phyloP scores from a whole-genome alignment of 495 filamentous ascomycete species.

The Astrothelium subdiscretum region DNA sequence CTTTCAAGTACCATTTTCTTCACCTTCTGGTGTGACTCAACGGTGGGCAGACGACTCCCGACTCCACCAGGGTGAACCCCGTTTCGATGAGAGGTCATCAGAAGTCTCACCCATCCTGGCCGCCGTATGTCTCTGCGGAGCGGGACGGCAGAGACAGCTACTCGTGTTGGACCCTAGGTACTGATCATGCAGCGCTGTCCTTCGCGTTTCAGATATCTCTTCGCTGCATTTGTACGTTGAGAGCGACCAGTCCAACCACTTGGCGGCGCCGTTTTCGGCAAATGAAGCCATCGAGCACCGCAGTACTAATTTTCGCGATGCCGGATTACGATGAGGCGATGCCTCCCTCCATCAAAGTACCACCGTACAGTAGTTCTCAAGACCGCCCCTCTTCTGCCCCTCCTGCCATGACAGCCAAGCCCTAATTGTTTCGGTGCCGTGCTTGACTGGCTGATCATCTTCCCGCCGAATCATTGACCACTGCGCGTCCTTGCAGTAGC shows the following conservation, averaged over 20 bases:
- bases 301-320: not conserved
- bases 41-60: not conserved
- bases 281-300: not conserved
- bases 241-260: not conserved
- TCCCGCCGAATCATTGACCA: not conserved
- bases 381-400: not conserved
- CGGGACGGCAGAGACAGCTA: not conserved
- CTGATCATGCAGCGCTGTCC: not conserved
- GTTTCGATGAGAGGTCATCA: too few relatives aligned
- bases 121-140: not conserved
- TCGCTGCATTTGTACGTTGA: not conserved
- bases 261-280: not conserved
- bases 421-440: not conserved
- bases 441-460: not conserved
- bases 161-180: not conserved
- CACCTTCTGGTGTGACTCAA: not conserved
- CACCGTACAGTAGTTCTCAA: not conserved
- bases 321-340: too few relatives aligned
- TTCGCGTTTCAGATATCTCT: not conserved
- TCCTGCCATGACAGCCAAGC: not conserved
- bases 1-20: not conserved
- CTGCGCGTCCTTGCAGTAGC: slow-evolving; percentile 1
- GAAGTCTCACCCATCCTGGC: not conserved
- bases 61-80: not conserved
- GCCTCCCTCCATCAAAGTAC: not conserved